Evolutionary conservation across 352 stramenopile genomes (phyloP), one percentile per base, ranked within the genome.

Genomic region (Globisporangium spiculum): DNA sequence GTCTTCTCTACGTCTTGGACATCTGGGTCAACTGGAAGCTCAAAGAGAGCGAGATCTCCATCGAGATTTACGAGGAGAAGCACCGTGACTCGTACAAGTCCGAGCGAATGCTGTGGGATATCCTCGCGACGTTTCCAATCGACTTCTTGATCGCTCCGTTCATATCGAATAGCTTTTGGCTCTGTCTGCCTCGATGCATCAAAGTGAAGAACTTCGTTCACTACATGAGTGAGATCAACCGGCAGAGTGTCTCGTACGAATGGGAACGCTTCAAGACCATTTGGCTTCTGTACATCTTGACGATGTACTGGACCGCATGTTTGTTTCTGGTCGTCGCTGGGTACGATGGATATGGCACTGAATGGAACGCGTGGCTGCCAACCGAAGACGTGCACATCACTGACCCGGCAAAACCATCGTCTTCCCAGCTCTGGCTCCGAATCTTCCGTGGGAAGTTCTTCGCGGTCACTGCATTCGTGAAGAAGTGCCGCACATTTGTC

Each of bases 241-340:
- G 84, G 1, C 75, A 60, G 20, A 60, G 27, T 10, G 55, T 60
- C 55, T 60, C 55, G 27, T 60, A 60, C 55, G 55, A 46, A 22
- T 60, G 55, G 27, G 55, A 30, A 4, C 27, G 55, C 7, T 81
- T 90, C 58, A 77, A 72, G 60, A 77, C 75, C 32, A 79, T 91
- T 46, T 82, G 74, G 63, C 22, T 86, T 50, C 63, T 92, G 14
- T 92, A 92, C 26, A 34, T 80, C 32, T 55, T 90, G 8, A 65
- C 73, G 24, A 87, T 91, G 63, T 92, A 88, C 53, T 91, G 81
- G 80, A 66, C 70, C 16, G 79, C 77, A 0, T 92, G 84, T 38
- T 67, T 72, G 0, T 92, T 86, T 32, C 66, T 91, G 20, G 67
- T 70, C 12, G 69, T 90, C 5, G 70, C 77, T 1, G 77, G 65